Base-by-base conservation (phyloP, 768 basidiomycete species). In the Collybia nuda region DNA sequence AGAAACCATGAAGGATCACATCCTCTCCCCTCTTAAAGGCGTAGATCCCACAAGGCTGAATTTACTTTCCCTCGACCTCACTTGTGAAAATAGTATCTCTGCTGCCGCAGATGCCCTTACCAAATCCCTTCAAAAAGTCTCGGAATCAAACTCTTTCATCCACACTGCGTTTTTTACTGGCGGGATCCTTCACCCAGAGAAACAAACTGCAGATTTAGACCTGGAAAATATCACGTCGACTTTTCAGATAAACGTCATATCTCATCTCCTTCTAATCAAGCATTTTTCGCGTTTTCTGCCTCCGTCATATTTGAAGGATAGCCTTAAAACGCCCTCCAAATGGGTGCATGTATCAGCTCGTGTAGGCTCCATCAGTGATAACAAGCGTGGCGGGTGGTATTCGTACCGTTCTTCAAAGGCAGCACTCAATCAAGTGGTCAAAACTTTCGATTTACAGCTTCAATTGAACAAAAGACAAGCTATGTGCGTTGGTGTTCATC, bases 271-370 rank as follows among this genome's bases (percentile, higher is more conserved):
- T 37, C 68, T 79, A 54, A 80, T 85, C 66, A 83, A 83, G 62
- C 79, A 84, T 61, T 85, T 84, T 60, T 74, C 75, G 17, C 76
- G 68, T 42, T 85, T 84, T 67, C 75, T 84, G 38, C 82, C 81
- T 5, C 51, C 61, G 5, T 47, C 66, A 11, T 53, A 54, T n/a
- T 47, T 47, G 24, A 56, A 61, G 21, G 47, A 54, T 9, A 37
- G 54, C 3, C 47, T 72, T 12, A 40, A 54, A 12, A 55, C 53
- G 6, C 74, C 72, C 2, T 63, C 80, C 19, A 82, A 79, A 57
- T 83, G 81, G 82, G 77, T 80, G 19, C 82, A 85, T 61, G 64
- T 84, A 48, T 76, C 79, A 9, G 82, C 81, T 15, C 78, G 80
- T 35, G 76, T 84, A 7, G 82, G 82, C 24, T 82, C 79, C 35